These are phyloP conservation scores for Osmozyma mogii DNA, from an alignment of 805 yeast genomes.

Conservation along the genomic window DNA sequence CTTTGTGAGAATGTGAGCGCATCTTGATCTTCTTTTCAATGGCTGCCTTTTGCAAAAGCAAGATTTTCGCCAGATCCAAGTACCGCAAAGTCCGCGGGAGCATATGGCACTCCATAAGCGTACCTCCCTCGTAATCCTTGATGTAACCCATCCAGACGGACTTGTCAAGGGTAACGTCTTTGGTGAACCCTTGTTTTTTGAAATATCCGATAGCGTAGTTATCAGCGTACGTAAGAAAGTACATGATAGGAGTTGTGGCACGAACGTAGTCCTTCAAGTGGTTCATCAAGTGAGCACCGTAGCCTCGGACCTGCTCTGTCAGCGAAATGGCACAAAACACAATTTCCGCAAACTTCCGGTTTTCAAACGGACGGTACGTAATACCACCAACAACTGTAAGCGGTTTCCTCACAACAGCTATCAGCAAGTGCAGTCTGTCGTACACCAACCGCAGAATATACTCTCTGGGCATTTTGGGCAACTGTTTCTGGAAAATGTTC, in stretches of 20 bases:
- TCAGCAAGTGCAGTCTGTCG: constrained; percentile 88
- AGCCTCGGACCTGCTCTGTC: constrained; percentile 96
- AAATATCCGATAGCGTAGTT: constrained; percentile 98
- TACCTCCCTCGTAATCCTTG: constrained; percentile 98
- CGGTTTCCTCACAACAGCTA: constrained; percentile 93
- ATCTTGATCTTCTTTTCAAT: constrained; percentile 75
- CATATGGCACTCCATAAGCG: constrained; percentile 95
- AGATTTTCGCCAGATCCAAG: constrained; percentile 78
- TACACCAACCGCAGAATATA: constrained; percentile 91
- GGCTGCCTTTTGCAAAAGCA: constrained; percentile 87
- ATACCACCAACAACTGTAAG: constrained; percentile 96
- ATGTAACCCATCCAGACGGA: constrained; percentile 97
- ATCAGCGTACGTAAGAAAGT: constrained; percentile 94
- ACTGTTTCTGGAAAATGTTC: constrained; percentile 92
- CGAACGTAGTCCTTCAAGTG: constrained; percentile 93
- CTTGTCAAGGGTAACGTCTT: constrained; percentile 81
- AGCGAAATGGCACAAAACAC: constrained; percentile 97
- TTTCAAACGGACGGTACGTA: constrained; percentile 89
- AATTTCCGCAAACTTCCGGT: constrained; percentile 90
- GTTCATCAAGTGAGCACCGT: constrained; percentile 98
- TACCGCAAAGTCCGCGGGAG: constrained; percentile 75
- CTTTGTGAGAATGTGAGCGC: constrained; percentile 69
- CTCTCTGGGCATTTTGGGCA: constrained; percentile 98
- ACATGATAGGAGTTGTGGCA: constrained; percentile 75
- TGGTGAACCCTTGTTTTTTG: constrained; percentile 96